phyloP scores from a whole-genome alignment of 805 yeast species.

The Groenewaldozyma salmanticensis region DNA sequence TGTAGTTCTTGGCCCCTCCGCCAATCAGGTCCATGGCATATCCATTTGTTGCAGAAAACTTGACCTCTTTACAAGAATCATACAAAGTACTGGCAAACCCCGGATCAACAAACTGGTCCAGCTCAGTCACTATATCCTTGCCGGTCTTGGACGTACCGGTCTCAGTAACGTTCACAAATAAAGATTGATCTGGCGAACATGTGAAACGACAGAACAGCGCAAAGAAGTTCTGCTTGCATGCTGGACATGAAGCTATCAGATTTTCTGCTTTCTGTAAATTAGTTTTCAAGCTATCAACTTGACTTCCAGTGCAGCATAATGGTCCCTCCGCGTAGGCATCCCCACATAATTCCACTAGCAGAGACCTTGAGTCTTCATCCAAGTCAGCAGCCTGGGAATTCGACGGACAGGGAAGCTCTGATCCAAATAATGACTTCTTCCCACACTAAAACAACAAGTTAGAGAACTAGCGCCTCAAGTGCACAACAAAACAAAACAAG shows the following conservation, averaged over 20 bases:
- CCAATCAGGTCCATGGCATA: conserved; percentile 95
- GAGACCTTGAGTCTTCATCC: conserved; percentile 34
- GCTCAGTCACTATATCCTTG: conserved; percentile 55
- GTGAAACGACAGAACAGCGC: conserved; percentile 78
- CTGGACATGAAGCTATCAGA: conserved; percentile 84
- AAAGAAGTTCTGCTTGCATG: conserved; percentile 77
- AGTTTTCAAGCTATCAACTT: conserved; percentile 40
- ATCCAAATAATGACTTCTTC: conserved; percentile 67
- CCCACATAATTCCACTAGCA: conserved; percentile 62
- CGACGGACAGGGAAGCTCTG: conserved; percentile 68
- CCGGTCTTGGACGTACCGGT: conserved; percentile 42
- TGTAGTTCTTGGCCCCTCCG: conserved; percentile 82
- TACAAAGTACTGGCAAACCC: conserved; percentile 54
- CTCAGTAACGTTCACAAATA: conserved; percentile 57
- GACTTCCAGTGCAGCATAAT: conserved; percentile 66
- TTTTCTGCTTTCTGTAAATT: conserved; percentile 69
- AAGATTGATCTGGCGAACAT: conserved; percentile 76
- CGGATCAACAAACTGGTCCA: conserved; percentile 52
- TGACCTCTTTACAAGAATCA: conserved; percentile 80
- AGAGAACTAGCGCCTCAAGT: background rate
- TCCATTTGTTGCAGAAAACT: conserved; percentile 91
- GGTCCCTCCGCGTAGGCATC: conserved; percentile 43
- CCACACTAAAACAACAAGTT: conserved; percentile 47
- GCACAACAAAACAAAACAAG: background rate
- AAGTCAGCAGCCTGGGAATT: conserved; percentile 36